These are phyloP conservation scores for Sporisorium reilianum DNA, from an alignment of 1,284 basidiomycete genomes.

Conservation along the genomic window DNA sequence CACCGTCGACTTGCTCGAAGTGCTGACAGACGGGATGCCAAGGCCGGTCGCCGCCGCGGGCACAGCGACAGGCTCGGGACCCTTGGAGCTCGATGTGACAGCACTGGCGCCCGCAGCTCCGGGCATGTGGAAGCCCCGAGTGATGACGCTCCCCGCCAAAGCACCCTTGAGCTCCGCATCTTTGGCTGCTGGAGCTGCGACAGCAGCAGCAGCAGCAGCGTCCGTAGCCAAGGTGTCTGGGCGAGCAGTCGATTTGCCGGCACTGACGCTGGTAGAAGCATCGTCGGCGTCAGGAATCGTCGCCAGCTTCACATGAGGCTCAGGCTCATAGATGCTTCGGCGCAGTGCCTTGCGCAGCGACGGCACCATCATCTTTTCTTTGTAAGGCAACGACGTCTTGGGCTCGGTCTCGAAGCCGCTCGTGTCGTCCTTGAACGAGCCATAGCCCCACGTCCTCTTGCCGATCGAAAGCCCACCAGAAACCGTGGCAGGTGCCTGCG, in stretches of 20 bases:
- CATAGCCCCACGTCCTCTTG: conserved; percentile 47
- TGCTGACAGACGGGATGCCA: conserved; percentile 18
- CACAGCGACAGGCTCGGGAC: conserved; percentile 9
- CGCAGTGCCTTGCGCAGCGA: conserved; percentile 60
- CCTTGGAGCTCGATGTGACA: conserved; percentile 3
- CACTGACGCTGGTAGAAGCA: conserved; percentile 27
- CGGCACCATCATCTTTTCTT: conserved; percentile 66
- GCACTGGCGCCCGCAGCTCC: conserved; percentile 7
- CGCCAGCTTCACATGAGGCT: conserved; percentile 33
- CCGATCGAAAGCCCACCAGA: conserved; percentile 33
- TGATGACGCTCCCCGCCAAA: conserved; percentile 46
- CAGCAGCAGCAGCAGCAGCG: not conserved
- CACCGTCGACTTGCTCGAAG: conserved; percentile 22
- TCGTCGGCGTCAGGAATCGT: conserved; percentile 48
- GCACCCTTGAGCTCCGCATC: conserved; percentile 33
- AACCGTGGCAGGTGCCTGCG: not conserved
- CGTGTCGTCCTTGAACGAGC: conserved; percentile 46
- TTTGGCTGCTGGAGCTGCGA: not conserved
- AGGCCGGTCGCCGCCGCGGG: conserved; percentile 18
- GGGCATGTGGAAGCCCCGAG: conserved; percentile 47
- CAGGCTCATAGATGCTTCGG: conserved; percentile 40
- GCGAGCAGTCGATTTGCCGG: conserved; percentile 3
- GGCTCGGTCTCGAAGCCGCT: conserved; percentile 65
- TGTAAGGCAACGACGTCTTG: conserved; percentile 67
- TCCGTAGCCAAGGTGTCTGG: too few relatives aligned